Evolutionary conservation across 306 rosid genomes (phyloP), one percentile per base, ranked within the genome.

Genomic region (Datisca glomerata): DNA sequence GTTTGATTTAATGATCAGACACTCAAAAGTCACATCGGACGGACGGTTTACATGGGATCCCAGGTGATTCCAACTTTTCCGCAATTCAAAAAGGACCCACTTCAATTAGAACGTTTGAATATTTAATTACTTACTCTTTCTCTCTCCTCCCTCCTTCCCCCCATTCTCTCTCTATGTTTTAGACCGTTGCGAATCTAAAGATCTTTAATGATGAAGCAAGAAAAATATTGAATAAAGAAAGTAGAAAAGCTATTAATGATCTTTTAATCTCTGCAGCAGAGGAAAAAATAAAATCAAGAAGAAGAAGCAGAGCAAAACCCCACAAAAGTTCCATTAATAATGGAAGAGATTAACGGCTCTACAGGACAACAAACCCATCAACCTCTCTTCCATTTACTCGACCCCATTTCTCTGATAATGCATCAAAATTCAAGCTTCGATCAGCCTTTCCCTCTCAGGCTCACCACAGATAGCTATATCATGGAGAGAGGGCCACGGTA

Each of bases 401-500:
- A 87, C 43, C 93, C 93, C 17, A 67, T 72, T 4, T 71, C 94
- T 48, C 78, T 79, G 18, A 49, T 82, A 8, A 83, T 76, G 29
- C 56, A 72, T 43, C 79, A 65, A 20, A 83, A 80, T 49, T 54
- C 73, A 0, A 22, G 17, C 19, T 45, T 69, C 24, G 43, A 67
- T 4, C 49, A 45, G 7, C 72, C 70, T 27, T 29, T 52, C 28
- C 72, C 81, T 28, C 71, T 80, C 10, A 52, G 28, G 1, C 70
- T 78, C 53, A 55, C 61, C 2, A 21, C 62, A 0, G 80, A 72
- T 20, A 64, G 68, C 57, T 74, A 43, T 35, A 2, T 57, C 51
- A 67, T 75, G 61, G 83, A 81, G 60, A 68, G 84, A 73, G 96
- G 96, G 14, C 86, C 91, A 9, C 76, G 91, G 41, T 86, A 86